These are phyloP conservation scores for Geotrichum bryndzae DNA, from an alignment of 1,139 yeast genomes.

Conservation along the genomic window DNA sequence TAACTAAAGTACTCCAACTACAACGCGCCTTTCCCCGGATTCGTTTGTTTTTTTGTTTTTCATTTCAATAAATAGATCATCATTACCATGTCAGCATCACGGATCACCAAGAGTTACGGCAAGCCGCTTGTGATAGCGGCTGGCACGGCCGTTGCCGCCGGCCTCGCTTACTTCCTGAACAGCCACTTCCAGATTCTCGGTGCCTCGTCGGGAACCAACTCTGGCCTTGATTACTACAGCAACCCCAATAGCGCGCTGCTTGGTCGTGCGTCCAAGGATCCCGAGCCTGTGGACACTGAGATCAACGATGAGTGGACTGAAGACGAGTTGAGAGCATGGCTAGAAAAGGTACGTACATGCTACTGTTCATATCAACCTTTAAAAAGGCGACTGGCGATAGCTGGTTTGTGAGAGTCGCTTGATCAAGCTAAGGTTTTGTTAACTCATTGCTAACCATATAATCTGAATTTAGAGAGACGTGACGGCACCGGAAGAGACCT, in stretches of 20 bases:
- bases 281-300: not conserved
- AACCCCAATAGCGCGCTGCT: not conserved
- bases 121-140: not conserved
- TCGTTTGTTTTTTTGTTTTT: too few species aligned
- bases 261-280: not conserved
- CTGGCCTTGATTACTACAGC: not conserved
- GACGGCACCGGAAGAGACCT: conserved; percentile 2
- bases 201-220: not conserved
- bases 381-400: too few species aligned
- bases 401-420: not conserved
- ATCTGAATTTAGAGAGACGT: not conserved
- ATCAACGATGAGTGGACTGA: not conserved
- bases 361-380: too few species aligned
- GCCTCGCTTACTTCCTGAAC: not conserved
- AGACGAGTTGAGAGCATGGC: not conserved
- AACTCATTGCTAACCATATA: not conserved
- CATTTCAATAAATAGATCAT: too few species aligned
- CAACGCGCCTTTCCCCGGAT: too few species aligned
- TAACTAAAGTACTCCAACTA: too few species aligned
- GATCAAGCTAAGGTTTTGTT: too few species aligned
- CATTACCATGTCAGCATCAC: not conserved
- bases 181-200: not conserved
- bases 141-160: not conserved
- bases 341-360: not conserved
- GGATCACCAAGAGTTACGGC: not conserved